A percentile compares a stretch with the other conserved stretches of the same genome.
Evolutionary conservation across 257 asterid genomes (phyloP).

Genomic region (Salvia miltiorrhiza): DNA sequence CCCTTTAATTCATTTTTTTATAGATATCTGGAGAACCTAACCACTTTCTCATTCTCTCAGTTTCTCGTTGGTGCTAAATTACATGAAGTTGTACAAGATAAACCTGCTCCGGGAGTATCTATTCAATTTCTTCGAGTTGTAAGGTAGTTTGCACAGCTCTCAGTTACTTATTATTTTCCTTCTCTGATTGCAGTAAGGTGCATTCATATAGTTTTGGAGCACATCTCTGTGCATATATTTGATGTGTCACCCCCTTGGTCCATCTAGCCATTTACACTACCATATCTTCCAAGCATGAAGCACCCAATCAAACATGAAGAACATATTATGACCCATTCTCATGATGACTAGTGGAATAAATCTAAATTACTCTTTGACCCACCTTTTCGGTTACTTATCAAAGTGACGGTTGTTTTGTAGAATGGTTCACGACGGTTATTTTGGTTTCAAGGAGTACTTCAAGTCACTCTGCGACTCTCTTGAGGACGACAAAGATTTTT

Average conservation of each 20-base stretch:
- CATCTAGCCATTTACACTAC: no score
- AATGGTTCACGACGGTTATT: slow-evolving; percentile 52
- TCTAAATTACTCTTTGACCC: neutral
- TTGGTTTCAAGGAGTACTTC: slow-evolving; percentile 49
- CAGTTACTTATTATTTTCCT: neutral
- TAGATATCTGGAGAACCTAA: neutral
- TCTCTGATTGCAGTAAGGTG: neutral
- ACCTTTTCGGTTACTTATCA: neutral
- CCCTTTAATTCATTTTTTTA: neutral
- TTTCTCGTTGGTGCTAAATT: slow-evolving; percentile 48
- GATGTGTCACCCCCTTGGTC: neutral
- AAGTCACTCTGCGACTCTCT: slow-evolving; percentile 39
- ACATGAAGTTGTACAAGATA: slow-evolving; percentile 38
- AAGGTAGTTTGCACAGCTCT: slow-evolving; percentile 23
- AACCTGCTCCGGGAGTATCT: slow-evolving; percentile 33
- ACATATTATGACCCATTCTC: neutral
- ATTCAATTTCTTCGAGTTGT: slow-evolving; percentile 49
- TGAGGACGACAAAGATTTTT: slow-evolving; percentile 44
- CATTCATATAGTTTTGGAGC: neutral
- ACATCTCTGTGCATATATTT: neutral
- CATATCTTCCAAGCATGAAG: neutral
- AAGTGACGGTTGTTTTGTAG: slow-evolving; percentile 17
- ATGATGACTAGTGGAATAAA: neutral
- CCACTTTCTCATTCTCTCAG: slow-evolving; percentile 22
- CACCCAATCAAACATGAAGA: neutral